Base-by-base conservation (phyloP, 2,329 filamentous ascomycete genomes). In the Trichoderma arundinaceum region DNA sequence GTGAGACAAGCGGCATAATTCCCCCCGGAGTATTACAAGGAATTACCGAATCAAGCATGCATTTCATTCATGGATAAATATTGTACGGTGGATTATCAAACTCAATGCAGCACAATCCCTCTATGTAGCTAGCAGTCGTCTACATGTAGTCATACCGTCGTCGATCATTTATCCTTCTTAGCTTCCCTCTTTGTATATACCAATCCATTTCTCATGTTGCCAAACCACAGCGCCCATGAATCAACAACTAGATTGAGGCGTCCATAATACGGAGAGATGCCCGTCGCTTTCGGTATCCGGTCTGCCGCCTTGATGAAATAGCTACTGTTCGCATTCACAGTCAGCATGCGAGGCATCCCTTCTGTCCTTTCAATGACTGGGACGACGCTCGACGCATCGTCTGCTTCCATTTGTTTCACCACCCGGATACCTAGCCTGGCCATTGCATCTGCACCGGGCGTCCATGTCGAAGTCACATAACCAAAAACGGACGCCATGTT, bases 401-500 rank as follows among this genome's bases (percentile, higher is more conserved):
- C 79, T 17, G 78, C 74, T 49, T 81, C 75, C 83, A 89, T 88
- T 61, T 80, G 71, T 49, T 82, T 83, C 66, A 88, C 71, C 2
- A 90, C 74, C 0, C 84, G 78, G 4, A 80, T 78, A 3, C 85
- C 74, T 5, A 85, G 77, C 58, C 78, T 78, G 0, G 80, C 79
- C 43, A 74, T 77, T 0, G 80, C 78, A 66, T 91, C 88, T 0
- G 86, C 84, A 2, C 88, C 88, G 0, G 90, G 82, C 0, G 89
- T 92, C 89, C 89, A 92, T 0, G 84, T 84, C 0, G 84, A 83
- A 53, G 88, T 86, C 19, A 86, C 84, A 73, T 91, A 92, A 8
- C 89, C 90, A 49, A 89, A 80, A 41, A 90, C 78, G 60, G 87
- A 81, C 1, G 82, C 81, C 1, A 84, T 77, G 71, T 92, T 92